Evolutionary conservation across 352 stramenopile genomes (phyloP).

Genomic region (Pythium biforme): DNA sequence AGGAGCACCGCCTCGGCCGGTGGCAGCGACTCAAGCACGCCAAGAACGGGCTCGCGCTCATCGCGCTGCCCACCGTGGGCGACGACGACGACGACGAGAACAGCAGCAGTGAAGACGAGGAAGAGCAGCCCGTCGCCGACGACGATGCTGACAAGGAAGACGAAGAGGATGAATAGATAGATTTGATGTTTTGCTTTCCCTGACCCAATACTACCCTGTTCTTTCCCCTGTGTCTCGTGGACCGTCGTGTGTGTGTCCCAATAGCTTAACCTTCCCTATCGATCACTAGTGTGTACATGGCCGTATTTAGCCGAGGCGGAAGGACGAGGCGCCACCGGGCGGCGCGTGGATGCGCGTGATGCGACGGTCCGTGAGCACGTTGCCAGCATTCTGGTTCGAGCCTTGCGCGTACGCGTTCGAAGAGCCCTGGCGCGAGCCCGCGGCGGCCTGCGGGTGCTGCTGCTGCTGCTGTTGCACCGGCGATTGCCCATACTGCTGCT

Average conservation of each 20-base stretch:
- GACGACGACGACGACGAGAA: constrained; percentile 24
- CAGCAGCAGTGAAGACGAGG: constrained; percentile 16
- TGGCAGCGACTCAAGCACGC: constrained; percentile 88
- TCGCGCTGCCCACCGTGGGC: constrained; percentile 74
- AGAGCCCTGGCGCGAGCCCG: constrained; percentile 31
- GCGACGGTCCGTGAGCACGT: constrained; percentile 87
- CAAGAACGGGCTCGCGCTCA: constrained; percentile 90
- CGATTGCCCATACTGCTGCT: constrained; percentile 17
- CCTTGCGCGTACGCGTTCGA: constrained; percentile 86
- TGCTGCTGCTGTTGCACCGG: constrained; percentile 22
- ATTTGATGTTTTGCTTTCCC: constrained; percentile 3
- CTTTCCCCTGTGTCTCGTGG: too few relatives aligned
- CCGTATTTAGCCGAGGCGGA: constrained; percentile 78
- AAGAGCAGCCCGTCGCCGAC: constrained; percentile 31
- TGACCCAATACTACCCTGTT: too few relatives aligned
- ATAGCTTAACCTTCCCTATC: too few relatives aligned
- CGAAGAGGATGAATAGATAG: constrained; percentile 31
- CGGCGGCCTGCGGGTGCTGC: constrained; percentile 17
- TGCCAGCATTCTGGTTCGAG: constrained; percentile 87
- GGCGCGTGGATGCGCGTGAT: constrained; percentile 90
- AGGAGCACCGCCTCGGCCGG: constrained; percentile 91
- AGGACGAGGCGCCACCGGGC: constrained; percentile 78
- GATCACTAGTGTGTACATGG: background rate
- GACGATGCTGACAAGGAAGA: constrained; percentile 13
- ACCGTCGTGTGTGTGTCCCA: too few relatives aligned